Evolutionary conservation across 371 early-diverging fungal genomes (phyloP).

Genomic region (Mucor irregularis): DNA sequence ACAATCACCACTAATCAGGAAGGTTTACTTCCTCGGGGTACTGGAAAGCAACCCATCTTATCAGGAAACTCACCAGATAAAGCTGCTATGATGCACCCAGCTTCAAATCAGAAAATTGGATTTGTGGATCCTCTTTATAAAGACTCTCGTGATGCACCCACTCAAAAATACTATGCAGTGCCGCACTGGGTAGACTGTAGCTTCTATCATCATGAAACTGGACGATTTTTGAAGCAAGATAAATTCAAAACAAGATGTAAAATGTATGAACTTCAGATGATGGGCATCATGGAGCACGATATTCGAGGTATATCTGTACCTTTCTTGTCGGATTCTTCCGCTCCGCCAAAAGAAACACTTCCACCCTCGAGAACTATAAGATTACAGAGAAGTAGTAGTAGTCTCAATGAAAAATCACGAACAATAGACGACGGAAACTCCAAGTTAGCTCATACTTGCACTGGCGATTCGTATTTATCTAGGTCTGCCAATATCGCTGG

Average conservation of each 20-base stretch:
- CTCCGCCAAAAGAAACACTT: not conserved
- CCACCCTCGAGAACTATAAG: not conserved
- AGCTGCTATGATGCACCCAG: constrained; percentile 13
- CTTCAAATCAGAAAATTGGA: constrained; percentile 30
- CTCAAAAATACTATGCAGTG: constrained; percentile 67
- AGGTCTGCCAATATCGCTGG: constrained; percentile 40
- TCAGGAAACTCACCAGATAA: constrained; percentile 37
- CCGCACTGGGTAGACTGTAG: constrained; percentile 95
- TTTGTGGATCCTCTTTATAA: constrained; percentile 60
- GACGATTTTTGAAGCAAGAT: constrained; percentile 48
- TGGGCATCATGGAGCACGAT: constrained; percentile 76
- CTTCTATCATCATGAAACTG: constrained; percentile 73
- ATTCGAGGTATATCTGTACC: constrained; percentile 62
- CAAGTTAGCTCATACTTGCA: constrained; percentile 6
- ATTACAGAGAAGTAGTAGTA: constrained; percentile 39
- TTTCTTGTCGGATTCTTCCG: constrained; percentile 35
- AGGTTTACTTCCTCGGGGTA: constrained; percentile 4
- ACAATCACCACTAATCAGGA: constrained; percentile 14
- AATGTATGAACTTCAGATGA: constrained; percentile 85
- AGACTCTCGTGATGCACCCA: constrained; percentile 41
- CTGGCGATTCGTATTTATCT: constrained; percentile 41
- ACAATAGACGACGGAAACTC: constrained; percentile 14
- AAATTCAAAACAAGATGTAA: constrained; percentile 73
- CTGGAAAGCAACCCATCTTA: constrained; percentile 8
- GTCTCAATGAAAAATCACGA: constrained; percentile 33